phyloP scores from a whole-genome alignment of 352 stramenopile genomes.

The Aphanomyces stellatus region DNA sequence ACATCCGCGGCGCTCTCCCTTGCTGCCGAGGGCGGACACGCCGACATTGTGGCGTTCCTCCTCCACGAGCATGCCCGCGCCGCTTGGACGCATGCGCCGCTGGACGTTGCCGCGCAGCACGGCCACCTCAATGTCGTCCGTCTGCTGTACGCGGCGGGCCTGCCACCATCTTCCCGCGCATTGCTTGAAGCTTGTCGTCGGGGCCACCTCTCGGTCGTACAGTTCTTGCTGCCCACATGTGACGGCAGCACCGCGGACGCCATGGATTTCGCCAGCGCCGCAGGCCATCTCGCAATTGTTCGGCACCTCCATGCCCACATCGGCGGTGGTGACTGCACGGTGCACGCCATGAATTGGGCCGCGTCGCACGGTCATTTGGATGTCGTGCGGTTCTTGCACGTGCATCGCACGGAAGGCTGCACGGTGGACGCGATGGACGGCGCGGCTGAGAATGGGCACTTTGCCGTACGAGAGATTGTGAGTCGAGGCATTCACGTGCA shows the following conservation, averaged over 20 bases:
- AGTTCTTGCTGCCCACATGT: background rate
- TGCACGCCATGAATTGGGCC: slow-evolving; percentile 1
- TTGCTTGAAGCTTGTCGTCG: background rate
- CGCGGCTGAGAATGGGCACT: background rate
- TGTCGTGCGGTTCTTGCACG: background rate
- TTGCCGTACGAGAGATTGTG: background rate
- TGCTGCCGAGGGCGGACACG: background rate
- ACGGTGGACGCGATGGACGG: background rate
- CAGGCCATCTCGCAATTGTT: background rate
- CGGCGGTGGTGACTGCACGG: background rate
- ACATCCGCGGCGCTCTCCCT: background rate
- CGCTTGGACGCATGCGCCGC: no score
- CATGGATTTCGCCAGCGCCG: background rate
- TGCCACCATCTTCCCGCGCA: background rate
- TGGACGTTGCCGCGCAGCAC: background rate
- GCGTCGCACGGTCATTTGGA: background rate
- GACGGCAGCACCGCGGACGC: background rate
- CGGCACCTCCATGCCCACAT: background rate
- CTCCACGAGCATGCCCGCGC: background rate
- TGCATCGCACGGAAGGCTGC: background rate
- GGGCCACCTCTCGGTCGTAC: background rate
- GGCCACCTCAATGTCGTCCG: background rate
- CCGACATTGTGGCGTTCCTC: background rate
- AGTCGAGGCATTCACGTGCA: background rate
- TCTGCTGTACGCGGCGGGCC: background rate